phyloP scores from a whole-genome alignment of 2,329 filamentous ascomycete species.

The Ophiostoma ulmi region DNA sequence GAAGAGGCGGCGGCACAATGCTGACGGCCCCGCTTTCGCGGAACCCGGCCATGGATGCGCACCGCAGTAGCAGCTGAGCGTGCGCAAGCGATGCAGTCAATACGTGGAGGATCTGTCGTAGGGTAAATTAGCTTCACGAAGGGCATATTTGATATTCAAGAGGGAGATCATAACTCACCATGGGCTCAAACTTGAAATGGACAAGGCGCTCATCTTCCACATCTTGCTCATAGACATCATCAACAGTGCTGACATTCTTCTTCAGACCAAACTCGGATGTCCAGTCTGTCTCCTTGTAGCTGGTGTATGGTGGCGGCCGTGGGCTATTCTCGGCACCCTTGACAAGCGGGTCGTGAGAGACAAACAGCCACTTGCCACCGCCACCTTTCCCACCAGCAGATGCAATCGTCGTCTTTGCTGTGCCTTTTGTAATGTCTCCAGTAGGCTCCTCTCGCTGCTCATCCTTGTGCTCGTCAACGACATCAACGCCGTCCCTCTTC shows the following conservation, averaged over 20 bases:
- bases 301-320: constrained; percentile 14
- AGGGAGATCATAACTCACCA: constrained; percentile 56
- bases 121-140: no score
- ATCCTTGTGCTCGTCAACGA: not conserved
- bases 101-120: constrained; percentile 74
- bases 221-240: constrained; percentile 22
- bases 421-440: constrained; percentile 29
- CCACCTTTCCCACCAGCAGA: constrained; percentile 79
- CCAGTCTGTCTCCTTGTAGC: constrained; percentile 26
- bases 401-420: constrained; percentile 37
- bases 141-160: not conserved
- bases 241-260: constrained; percentile 29
- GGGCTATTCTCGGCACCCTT: constrained; percentile 29
- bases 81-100: constrained; percentile 69
- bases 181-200: constrained; percentile 90
- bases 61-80: constrained; percentile 69
- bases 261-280: constrained; percentile 41
- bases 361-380: constrained; percentile 78
- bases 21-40: constrained; percentile 83
- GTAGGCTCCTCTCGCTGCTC: constrained; percentile 22
- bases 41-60: constrained; percentile 76
- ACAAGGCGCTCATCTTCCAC: constrained; percentile 43
- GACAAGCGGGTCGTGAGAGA: constrained; percentile 70
- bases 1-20: constrained; percentile 36
- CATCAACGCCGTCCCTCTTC: not conserved